Base-by-base conservation (phyloP, 305 asterid genomes). In the Nicotiana rustica region DNA sequence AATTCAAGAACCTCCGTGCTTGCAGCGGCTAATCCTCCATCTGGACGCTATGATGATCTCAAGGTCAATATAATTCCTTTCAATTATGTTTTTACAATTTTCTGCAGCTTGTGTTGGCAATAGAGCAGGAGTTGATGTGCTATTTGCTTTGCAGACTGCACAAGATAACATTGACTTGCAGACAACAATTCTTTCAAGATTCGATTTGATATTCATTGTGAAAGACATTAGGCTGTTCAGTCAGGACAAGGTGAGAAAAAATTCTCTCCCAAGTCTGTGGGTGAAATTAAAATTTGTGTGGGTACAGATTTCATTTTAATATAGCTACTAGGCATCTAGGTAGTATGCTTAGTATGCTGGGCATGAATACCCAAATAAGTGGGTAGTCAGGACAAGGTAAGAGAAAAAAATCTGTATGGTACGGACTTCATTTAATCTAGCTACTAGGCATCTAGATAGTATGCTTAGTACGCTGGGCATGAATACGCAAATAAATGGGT, bases 1-100 rank as follows among this genome's bases (percentile, higher is more conserved):
- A 96, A 96, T 86, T 96, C 99, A 29, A 94, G 99, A 86, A 96
- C 99, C 86, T 90, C 99, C 25, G 99, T 96, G 85, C 98, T 96
- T 77, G 99, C 99, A 55, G 99, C 99, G 44, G 99, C 99, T 85
- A 96, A 96, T 84, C 99, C 99, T 89, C 99, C 99, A 33, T 96
- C 99, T 49, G 99, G 99, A 76, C 97, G 98, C 79, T 96, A 96
- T 82, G 99, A 94, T 86, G 99, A 96, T 89, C 99, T 96, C 87
- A 96, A 90, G 97, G 99, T 94, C 77, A 57, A 19, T 35, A 82
- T 8, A 33, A 47, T 56, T 78, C 67, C 38, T 47, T 76, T 65
- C 49, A 59, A 81, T 80, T 73, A n/a, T 19, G 33, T 80, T 33
- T 31, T 78, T 66, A 15, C 35, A 47, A 52, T 55, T 76, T 75